These are phyloP conservation scores for Candida ficus DNA, from an alignment of 805 yeast species.

Conservation along the genomic window DNA sequence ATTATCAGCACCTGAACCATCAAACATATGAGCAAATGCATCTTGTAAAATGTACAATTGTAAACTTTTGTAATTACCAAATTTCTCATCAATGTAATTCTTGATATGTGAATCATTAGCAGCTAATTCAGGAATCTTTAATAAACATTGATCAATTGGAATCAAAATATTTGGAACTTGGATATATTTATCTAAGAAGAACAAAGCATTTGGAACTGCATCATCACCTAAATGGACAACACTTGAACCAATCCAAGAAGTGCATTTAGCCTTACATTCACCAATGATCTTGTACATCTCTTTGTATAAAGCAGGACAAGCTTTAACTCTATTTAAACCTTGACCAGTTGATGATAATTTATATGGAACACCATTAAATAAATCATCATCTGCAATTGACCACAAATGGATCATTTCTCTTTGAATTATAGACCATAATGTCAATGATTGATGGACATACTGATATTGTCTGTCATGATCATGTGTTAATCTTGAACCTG, in stretches of 20 bases:
- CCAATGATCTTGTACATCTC: slow-evolving; percentile 65
- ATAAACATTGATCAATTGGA: slow-evolving; percentile 60
- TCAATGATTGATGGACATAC: slow-evolving; percentile 70
- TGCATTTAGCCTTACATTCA: slow-evolving; percentile 59
- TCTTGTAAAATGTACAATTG: slow-evolving; percentile 39
- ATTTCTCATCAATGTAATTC: slow-evolving; percentile 53
- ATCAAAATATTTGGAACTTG: slow-evolving; percentile 75
- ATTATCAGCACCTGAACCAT: slow-evolving; percentile 81
- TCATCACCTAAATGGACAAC: slow-evolving; percentile 80
- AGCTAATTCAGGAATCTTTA: slow-evolving; percentile 46
- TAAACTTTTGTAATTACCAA: slow-evolving; percentile 49
- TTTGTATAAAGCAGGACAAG: slow-evolving; percentile 64
- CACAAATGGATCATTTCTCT: slow-evolving; percentile 73
- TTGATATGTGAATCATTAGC: slow-evolving; percentile 41
- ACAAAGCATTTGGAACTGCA: slow-evolving; percentile 78
- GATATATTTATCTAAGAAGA: slow-evolving; percentile 72
- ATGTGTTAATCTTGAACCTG: slow-evolving; percentile 71
- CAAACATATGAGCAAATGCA: slow-evolving; percentile 46
- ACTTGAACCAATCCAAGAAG: slow-evolving; percentile 74
- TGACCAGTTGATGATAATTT: slow-evolving; percentile 70
- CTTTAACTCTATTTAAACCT: slow-evolving; percentile 71
- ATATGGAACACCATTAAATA: slow-evolving; percentile 51
- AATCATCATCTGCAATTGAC: slow-evolving; percentile 72
- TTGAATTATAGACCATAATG: slow-evolving; percentile 73
- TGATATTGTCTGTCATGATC: slow-evolving; percentile 67